Percentiles rank a stretch among this genome's conserved stretches.
Conservation (phyloP, 2,329 filamentous ascomycete genomes). For the Neodidymelliopsis sp. region DNA sequence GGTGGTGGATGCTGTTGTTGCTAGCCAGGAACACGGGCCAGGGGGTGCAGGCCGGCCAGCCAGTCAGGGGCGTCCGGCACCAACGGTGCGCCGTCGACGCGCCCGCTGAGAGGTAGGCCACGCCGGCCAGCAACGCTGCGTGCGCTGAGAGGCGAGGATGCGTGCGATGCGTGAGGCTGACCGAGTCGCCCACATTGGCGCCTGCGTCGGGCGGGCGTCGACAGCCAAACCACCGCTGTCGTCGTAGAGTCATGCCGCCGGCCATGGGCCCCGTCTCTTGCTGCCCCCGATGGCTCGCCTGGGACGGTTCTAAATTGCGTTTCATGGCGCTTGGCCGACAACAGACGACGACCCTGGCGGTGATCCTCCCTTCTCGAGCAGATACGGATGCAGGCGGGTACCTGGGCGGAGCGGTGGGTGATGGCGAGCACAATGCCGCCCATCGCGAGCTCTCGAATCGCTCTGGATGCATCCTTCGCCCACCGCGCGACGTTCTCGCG, state of each 20-base stretch:
- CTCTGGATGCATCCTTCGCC: conserved; percentile 1
- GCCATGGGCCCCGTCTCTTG: conserved; percentile 15
- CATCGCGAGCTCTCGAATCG: conserved; percentile 10
- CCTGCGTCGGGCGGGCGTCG: background rate
- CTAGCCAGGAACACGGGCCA: conserved; percentile 36
- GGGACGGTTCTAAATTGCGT: conserved; percentile 36
- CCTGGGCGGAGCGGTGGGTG: conserved; percentile 26
- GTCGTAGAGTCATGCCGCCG: conserved; percentile 2
- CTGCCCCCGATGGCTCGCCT: conserved; percentile 20
- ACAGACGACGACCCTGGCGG: conserved; percentile 38
- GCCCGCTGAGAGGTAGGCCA: conserved; percentile 21
- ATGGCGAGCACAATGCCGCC: conserved; percentile 22
- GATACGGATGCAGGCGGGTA: conserved; percentile 36
- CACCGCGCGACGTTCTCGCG: conserved; percentile 5
- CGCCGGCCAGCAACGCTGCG: conserved; percentile 66
- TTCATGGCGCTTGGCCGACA: conserved; percentile 44
- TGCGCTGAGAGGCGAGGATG: conserved; percentile 63
- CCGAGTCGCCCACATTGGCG: conserved; percentile 13
- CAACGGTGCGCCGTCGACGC: conserved; percentile 26
- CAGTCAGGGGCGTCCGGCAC: conserved; percentile 30
- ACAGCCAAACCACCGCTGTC: background rate
- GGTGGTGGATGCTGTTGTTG: conserved; percentile 11
- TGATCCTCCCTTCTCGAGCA: conserved; percentile 43
- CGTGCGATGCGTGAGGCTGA: no score
- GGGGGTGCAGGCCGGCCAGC: conserved; percentile 13